A percentile compares a stretch with the other conserved stretches of the same genome.
These are phyloP conservation scores for Pilasporangium apinafurcum DNA, from an alignment of 352 stramenopile species.

Conservation along the genomic window DNA sequence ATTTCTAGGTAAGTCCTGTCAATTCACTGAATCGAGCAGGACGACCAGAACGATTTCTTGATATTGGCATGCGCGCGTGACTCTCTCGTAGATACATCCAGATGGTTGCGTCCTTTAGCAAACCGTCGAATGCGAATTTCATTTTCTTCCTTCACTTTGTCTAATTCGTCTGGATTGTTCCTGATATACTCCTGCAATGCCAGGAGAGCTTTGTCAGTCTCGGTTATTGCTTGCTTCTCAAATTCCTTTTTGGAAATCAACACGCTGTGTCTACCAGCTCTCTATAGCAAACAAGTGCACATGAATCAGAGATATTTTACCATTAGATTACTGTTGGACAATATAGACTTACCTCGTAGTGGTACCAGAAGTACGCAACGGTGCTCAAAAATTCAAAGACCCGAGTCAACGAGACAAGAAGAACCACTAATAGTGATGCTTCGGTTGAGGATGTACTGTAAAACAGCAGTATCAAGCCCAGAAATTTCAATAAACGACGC, in stretches of 20 bases:
- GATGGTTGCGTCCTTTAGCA: constrained; percentile 64
- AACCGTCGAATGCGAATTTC: constrained; percentile 78
- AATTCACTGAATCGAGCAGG: constrained; percentile 42
- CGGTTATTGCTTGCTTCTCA: constrained; percentile 49
- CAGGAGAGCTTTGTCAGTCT: constrained; percentile 72
- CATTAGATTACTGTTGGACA: background rate
- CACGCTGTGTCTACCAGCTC: constrained; percentile 41
- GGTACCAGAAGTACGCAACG: constrained; percentile 79
- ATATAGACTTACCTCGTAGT: constrained; percentile 43
- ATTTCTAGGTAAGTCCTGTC: background rate
- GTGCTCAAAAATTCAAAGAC: constrained; percentile 69
- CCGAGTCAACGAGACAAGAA: constrained; percentile 59
- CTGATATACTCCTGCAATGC: constrained; percentile 59
- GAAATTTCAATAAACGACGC: constrained; percentile 42
- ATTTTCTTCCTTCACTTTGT: constrained; percentile 77
- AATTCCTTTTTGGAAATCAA: constrained; percentile 77
- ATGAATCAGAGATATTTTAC: constrained; percentile 12
- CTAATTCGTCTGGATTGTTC: constrained; percentile 63
- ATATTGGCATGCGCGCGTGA: constrained; percentile 20
- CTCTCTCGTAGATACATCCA: constrained; percentile 57
- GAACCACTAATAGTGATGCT: constrained; percentile 61
- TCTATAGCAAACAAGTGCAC: background rate
- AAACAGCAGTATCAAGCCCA: constrained; percentile 64
- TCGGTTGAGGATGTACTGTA: constrained; percentile 81
- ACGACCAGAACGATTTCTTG: constrained; percentile 27